phyloP scores from a whole-genome alignment of 805 yeast genomes.

The Saccharomyces paradoxus region DNA sequence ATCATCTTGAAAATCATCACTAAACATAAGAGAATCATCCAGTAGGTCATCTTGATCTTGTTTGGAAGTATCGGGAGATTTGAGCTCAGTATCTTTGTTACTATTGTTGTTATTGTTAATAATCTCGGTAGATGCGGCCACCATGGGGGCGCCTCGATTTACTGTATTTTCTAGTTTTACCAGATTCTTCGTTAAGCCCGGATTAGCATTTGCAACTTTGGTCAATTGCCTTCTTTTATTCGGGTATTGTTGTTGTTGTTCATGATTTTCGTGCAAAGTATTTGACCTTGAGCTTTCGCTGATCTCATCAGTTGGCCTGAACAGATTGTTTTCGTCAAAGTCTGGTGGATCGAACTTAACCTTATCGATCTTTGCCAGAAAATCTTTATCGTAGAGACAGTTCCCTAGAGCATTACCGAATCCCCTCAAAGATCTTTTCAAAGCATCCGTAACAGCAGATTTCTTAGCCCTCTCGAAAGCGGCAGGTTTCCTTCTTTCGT shows the following conservation, averaged over 20 bases:
- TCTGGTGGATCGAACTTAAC: slow-evolving; percentile 40
- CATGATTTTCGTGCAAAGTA: slow-evolving; percentile 15
- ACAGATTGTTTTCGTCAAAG: slow-evolving; percentile 36
- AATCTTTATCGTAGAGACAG: slow-evolving; percentile 72
- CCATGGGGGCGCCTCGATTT: neutral
- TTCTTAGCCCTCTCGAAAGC: slow-evolving; percentile 81
- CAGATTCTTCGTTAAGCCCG: neutral
- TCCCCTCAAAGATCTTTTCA: slow-evolving; percentile 68
- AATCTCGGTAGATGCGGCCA: slow-evolving; percentile 6
- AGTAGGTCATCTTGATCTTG: slow-evolving; percentile 29
- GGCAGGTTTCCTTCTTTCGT: slow-evolving; percentile 59
- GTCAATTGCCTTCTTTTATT: slow-evolving; percentile 20
- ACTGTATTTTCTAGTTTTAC: neutral
- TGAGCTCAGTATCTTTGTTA: neutral
- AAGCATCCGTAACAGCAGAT: slow-evolving; percentile 77
- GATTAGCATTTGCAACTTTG: slow-evolving; percentile 7
- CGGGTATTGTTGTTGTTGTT: slow-evolving; percentile 3
- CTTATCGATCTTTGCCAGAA: slow-evolving; percentile 38
- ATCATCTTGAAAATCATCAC: slow-evolving; percentile 38
- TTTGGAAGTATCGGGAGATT: neutral
- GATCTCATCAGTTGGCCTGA: slow-evolving; percentile 31
- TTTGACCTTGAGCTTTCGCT: slow-evolving; percentile 25
- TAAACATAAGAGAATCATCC: slow-evolving; percentile 48
- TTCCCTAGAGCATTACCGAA: slow-evolving; percentile 81
- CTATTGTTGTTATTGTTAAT: slow-evolving; percentile 1